These are phyloP conservation scores for Leccinum arenicola DNA, from an alignment of 768 basidiomycete genomes.

Conservation along the genomic window DNA sequence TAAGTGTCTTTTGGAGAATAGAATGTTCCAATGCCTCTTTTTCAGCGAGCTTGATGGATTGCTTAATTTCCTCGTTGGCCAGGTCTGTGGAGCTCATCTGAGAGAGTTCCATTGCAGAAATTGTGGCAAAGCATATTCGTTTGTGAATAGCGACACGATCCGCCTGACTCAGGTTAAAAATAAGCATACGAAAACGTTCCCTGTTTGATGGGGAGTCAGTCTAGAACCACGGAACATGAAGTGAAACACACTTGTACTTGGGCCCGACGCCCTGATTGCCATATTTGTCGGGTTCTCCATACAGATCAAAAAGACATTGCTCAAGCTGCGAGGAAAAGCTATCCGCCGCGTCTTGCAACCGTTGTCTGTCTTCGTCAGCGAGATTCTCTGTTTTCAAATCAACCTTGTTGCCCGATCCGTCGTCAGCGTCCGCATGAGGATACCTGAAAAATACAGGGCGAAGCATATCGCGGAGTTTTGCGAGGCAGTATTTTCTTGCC, in stretches of 20 bases:
- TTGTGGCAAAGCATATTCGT: constrained; percentile 65
- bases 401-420: constrained; percentile 32
- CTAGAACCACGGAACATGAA: not conserved
- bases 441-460: constrained; percentile 69
- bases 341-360: constrained; percentile 54
- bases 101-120: constrained; percentile 71
- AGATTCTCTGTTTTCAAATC: constrained; percentile 52
- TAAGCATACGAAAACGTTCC: constrained; percentile 87
- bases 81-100: constrained; percentile 87
- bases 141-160: constrained; percentile 79
- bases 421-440: constrained; percentile 47
- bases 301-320: constrained; percentile 69
- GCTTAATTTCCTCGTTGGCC: constrained; percentile 82
- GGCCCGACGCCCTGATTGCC: constrained; percentile 59
- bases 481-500: constrained; percentile 74
- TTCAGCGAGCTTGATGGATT: constrained; percentile 79
- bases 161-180: constrained; percentile 81
- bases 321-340: constrained; percentile 73
- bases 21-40: constrained; percentile 83
- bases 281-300: constrained; percentile 73
- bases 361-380: constrained; percentile 56
- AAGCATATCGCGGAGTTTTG: constrained; percentile 72
- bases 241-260: constrained; percentile 73
- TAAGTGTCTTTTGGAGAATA: constrained; percentile 68
- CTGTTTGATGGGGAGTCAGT: constrained; percentile 36